phyloP scores from a whole-genome alignment of 179 eudicot species.

The Amaranthus tricolor region DNA sequence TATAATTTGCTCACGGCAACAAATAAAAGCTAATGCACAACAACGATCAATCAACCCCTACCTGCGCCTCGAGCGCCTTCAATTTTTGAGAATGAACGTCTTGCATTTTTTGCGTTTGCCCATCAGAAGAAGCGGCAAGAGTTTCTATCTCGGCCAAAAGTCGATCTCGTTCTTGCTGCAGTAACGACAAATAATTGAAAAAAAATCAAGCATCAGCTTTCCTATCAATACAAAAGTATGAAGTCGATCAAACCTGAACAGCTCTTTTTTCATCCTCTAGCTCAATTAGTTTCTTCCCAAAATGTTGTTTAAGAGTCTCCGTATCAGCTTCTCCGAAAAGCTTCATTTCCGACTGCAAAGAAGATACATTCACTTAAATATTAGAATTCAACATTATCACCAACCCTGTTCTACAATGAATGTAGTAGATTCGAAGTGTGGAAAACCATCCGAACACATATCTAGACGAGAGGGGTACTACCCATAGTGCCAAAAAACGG shows the following conservation, averaged over 20 bases:
- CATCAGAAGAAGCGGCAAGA: slow-evolving; percentile 77
- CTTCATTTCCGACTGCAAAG: slow-evolving; percentile 96
- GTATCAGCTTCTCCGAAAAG: slow-evolving; percentile 80
- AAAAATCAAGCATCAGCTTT: slow-evolving; percentile 2
- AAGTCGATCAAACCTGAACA: slow-evolving; percentile 61
- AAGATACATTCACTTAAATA: slow-evolving; percentile 10
- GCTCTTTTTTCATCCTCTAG: slow-evolving; percentile 97
- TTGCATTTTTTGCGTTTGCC: slow-evolving; percentile 85
- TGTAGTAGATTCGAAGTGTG: neutral
- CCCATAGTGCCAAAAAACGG: no score
- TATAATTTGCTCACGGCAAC: neutral
- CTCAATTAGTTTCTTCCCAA: slow-evolving; percentile 89
- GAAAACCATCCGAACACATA: neutral
- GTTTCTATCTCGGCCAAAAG: slow-evolving; percentile 90
- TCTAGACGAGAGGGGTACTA: neutral
- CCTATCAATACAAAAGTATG: neutral
- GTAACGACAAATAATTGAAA: slow-evolving; percentile 7
- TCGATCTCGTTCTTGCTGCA: slow-evolving; percentile 93
- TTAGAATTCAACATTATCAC: neutral
- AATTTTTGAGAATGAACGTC: slow-evolving; percentile 87
- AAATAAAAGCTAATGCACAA: neutral
- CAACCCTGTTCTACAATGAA: neutral
- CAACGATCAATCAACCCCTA: slow-evolving; percentile 17
- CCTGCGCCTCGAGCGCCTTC: slow-evolving; percentile 94
- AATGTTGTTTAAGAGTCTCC: slow-evolving; percentile 94